A percentile compares a stretch with the other conserved stretches of the same genome.
These are phyloP conservation scores for Plasmodium malariae DNA, from an alignment of 169 alveolate species.

Conservation along the genomic window DNA sequence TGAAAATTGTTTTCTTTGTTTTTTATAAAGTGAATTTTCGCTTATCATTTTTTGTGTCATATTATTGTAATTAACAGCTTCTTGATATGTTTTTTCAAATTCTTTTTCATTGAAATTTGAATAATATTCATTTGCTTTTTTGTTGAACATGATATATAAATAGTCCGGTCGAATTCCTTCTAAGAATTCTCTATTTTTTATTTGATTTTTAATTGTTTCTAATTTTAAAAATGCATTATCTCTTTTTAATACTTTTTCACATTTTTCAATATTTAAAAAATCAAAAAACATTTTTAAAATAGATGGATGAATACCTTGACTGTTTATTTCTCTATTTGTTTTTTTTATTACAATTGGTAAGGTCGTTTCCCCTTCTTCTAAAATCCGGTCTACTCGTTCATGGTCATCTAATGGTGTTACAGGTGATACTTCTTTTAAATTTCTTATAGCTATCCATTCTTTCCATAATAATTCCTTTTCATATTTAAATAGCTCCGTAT, in stretches of 20 bases:
- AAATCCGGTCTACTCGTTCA: conserved; percentile 35
- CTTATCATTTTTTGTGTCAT: conserved; percentile 42
- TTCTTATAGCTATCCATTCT: conserved; percentile 22
- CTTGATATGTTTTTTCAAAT: conserved; percentile 19
- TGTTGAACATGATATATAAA: conserved; percentile 81
- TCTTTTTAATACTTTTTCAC: conserved; percentile 27
- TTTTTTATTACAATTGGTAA: conserved; percentile 77
- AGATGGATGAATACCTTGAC: conserved; percentile 89
- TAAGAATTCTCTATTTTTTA: conserved; percentile 77
- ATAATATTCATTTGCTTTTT: conserved; percentile 66
- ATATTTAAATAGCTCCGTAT: conserved; percentile 82
- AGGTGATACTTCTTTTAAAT: conserved; percentile 62
- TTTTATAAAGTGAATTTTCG: conserved; percentile 39
- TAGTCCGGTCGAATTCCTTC: conserved; percentile 89
- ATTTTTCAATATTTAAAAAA: conserved; percentile 74
- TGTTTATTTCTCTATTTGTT: conserved; percentile 82
- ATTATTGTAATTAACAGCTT: conserved; percentile 36
- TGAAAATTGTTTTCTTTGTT: conserved; percentile 49
- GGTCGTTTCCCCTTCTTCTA: conserved; percentile 80
- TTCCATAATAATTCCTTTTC: conserved; percentile 78
- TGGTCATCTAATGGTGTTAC: conserved; percentile 17
- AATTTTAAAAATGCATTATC: conserved; percentile 81
- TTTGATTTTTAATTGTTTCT: conserved; percentile 80
- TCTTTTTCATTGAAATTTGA: conserved; percentile 77
- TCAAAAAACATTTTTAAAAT: conserved; percentile 86